Evolutionary conservation across 257 asterid genomes (phyloP), one percentile per base, ranked within the genome.

Genomic region (Solanum microdontum): DNA sequence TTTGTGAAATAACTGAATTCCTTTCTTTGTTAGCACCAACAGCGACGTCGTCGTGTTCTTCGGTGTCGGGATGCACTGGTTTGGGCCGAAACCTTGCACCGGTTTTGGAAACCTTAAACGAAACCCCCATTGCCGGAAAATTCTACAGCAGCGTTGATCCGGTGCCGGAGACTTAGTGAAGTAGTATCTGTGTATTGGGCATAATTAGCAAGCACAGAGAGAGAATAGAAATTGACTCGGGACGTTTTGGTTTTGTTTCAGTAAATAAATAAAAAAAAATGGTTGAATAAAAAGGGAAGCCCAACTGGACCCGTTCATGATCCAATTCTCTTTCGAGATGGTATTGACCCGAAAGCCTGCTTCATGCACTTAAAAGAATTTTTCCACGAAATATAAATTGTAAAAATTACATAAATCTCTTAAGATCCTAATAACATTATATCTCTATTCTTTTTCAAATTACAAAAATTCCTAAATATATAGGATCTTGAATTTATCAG

Each of bases 51-150:
- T 79, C 90, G 15, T 86, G 92, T n/a, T 87, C 89, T 55, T 45
- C 84, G 30, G 83, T 79, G 77, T 86, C 91, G 84, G 83, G 90
- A 8, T 69, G 86, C 45, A 87, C 86, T 10, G 58, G 87, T 34
- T 93, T 92, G 66, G 93, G 93, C 21, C 89, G 94, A 92, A 92
- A 93, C 87, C 98, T 89, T 89, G 88, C 85, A 11, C 99, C 99
- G 17, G 91, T 93, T 89, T 90, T 94, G 24, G 99, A 92, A 72
- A 97, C 95, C 95, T 91, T 93, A 80, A 97, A 97, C n/a, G 99
- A 97, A 90, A 97, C 70, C 91, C 98, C 99, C 99, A 97, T 96
- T 70, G 62, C 40, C 26, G 43, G 85, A 10, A 48, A 19, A 4
- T 28, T 28, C 11, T 28, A 48, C 85, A 30, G 8, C 21, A 11